Evolutionary conservation across 306 rosid species (phyloP), one percentile per base, ranked within the genome.

Genomic region (Dryas octopetala): DNA sequence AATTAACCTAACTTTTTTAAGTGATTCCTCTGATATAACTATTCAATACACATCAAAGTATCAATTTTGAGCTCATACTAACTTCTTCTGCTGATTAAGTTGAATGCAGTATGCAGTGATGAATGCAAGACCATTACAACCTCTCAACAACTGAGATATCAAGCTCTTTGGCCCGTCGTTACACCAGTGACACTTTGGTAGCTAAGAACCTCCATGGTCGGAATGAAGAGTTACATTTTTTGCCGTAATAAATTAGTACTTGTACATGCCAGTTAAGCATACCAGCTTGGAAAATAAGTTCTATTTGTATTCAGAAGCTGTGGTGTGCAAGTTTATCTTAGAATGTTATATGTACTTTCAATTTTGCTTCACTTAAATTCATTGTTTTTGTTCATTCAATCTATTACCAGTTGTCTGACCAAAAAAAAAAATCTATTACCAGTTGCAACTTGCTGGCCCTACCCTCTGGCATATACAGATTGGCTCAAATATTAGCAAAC

Each of bases 71-170:
- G 26, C 60, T 15, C 5, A 54, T 45, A 46, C 0, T 65, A 8
- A 41, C 54, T 50, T 50, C 9, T 46, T 66, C 9, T 4, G 19
- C 46, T 46, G 17, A 61, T 61, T 66, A 16, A 47, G 10, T 15
- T n/a, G 16, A 54, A 55, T 63, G 48, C 78, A 84, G 88, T 75
- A n/a, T 46, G 83, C 83, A 3, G 78, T 74, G 74, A 9, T 47
- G 43, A 84, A 77, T 60, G 78, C 87, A 52, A 80, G 87, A 74
- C 87, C 85, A 9, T 62, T 84, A n/a, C 87, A 80, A 64, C 40
- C 76, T 17, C 26, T 77, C 10, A 59, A 84, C 52, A 43, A 59
- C 49, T 74, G 85, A 65, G 62, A 76, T 2, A 50, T 83, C 53
- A 76, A 43, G 68, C 71, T 52, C 47, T 41, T 47, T 11, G 76